These are phyloP conservation scores for Sophora flavescens DNA, from an alignment of 306 rosid species.

Conservation along the genomic window DNA sequence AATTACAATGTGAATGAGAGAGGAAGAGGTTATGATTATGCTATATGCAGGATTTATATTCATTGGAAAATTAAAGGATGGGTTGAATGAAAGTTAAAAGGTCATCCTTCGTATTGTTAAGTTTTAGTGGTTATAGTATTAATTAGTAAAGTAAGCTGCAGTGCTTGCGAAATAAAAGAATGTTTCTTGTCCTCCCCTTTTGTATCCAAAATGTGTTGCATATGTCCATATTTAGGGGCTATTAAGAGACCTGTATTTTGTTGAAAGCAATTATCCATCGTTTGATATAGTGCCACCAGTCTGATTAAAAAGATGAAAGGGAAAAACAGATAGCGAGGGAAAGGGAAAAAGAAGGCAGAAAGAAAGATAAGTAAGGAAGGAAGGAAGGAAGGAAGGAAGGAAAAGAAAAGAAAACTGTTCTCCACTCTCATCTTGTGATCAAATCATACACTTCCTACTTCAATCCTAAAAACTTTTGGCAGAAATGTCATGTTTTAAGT, in stretches of 20 bases:
- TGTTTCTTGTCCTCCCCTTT: neutral
- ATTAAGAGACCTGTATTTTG: neutral
- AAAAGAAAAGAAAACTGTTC: neutral
- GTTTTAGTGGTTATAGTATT: constrained; percentile 16
- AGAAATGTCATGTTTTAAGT: neutral
- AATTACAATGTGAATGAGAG: neutral
- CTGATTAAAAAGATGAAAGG: neutral
- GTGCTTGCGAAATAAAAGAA: neutral
- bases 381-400: too few species aligned
- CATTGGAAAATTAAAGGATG: neutral
- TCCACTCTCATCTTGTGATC: neutral
- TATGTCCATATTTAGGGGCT: neutral
- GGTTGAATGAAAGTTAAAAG: neutral
- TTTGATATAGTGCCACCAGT: neutral
- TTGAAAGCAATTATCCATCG: constrained; percentile 5
- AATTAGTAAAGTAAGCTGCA: neutral
- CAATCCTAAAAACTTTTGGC: neutral
- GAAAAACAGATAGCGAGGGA: neutral
- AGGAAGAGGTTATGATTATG: neutral
- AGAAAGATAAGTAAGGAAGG: neutral
- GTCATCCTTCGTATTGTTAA: neutral
- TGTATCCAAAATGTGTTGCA: neutral
- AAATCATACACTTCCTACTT: neutral
- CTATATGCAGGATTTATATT: neutral
- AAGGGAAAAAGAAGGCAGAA: neutral